phyloP scores from a whole-genome alignment of 176 grass and related monocot genomes.

The Pontederia paniculata region DNA sequence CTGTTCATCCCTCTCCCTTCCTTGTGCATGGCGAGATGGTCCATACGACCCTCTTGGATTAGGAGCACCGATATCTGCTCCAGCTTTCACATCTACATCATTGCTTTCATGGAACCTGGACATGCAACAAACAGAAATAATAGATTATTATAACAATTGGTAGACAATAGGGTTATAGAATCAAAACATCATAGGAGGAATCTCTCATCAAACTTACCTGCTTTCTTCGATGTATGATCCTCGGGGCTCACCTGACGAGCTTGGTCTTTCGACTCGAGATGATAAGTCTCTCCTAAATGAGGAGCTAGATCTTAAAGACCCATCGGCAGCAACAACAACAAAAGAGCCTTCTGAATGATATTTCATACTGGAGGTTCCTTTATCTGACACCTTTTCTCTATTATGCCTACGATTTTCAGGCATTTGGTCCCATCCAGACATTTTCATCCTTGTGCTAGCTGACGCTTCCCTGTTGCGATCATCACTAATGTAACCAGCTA shows the following conservation, averaged over 20 bases:
- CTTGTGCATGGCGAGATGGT: constrained; percentile 27
- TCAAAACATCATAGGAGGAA: background rate
- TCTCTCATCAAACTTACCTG: constrained; percentile 42
- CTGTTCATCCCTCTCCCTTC: constrained; percentile 24
- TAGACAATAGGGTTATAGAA: background rate
- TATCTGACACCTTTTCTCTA: constrained; percentile 25
- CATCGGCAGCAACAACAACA: constrained; percentile 19
- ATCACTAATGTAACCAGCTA: constrained; percentile 16
- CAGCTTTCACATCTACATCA: constrained; percentile 36
- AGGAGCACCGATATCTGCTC: constrained; percentile 23
- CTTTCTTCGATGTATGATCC: constrained; percentile 21
- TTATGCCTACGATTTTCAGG: constrained; percentile 33
- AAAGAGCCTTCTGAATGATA: constrained; percentile 21
- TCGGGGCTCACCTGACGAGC: constrained; percentile 32
- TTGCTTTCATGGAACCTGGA: constrained; percentile 61
- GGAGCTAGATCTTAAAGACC: constrained; percentile 21
- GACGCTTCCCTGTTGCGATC: constrained; percentile 27
- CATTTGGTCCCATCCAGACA: constrained; percentile 63
- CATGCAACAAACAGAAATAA: constrained; percentile 7
- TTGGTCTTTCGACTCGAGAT: constrained; percentile 22
- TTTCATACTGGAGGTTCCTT: constrained; percentile 20
- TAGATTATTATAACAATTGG: background rate
- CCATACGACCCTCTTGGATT: constrained; percentile 27
- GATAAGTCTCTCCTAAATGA: constrained; percentile 32
- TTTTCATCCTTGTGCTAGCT: constrained; percentile 33